A percentile compares a stretch with the other conserved stretches of the same genome.
Conservation (phyloP, 2,329 filamentous ascomycete species). For the Ophidiomyces ophidiicola region DNA sequence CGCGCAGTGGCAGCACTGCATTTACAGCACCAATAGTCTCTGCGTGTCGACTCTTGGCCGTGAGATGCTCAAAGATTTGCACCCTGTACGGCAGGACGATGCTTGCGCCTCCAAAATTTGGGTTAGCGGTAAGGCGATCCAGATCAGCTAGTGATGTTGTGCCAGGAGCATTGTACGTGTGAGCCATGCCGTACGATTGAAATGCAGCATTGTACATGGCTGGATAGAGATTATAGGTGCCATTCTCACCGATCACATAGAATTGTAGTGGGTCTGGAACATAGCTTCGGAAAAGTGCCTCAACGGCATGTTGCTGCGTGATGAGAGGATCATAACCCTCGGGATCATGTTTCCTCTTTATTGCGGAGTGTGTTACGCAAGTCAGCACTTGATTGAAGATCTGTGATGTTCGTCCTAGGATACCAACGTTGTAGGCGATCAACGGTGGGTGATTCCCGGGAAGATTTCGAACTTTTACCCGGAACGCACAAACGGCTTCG, state of each 20-base stretch:
- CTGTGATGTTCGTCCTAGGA: slow-evolving; percentile 50
- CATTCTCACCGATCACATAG: slow-evolving; percentile 61
- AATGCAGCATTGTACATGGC: slow-evolving; percentile 67
- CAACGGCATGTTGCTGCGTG: slow-evolving; percentile 52
- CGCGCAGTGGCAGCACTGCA: slow-evolving; percentile 58
- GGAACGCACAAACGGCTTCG: slow-evolving; percentile 46
- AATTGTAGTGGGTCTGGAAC: slow-evolving; percentile 58
- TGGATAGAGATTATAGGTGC: slow-evolving; percentile 61
- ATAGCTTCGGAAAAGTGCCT: slow-evolving; percentile 54
- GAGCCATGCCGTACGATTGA: slow-evolving; percentile 53
- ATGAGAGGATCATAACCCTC: slow-evolving; percentile 31
- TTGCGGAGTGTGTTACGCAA: slow-evolving; percentile 43
- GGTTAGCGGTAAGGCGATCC: slow-evolving; percentile 51
- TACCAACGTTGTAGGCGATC: slow-evolving; percentile 54
- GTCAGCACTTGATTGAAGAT: slow-evolving; percentile 56
- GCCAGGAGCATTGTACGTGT: slow-evolving; percentile 54
- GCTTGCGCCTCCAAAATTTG: slow-evolving; percentile 59
- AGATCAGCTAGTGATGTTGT: slow-evolving; percentile 51
- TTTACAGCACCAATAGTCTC: slow-evolving; percentile 65
- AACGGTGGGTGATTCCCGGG: slow-evolving; percentile 40
- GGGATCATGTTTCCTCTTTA: slow-evolving; percentile 33
- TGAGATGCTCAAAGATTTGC: slow-evolving; percentile 52
- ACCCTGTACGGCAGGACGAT: slow-evolving; percentile 64
- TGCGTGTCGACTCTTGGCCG: slow-evolving; percentile 58
- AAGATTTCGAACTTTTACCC: slow-evolving; percentile 37